Conservation (phyloP, 2,329 filamentous ascomycete genomes). For the Incumbomyces delicatus region DNA sequence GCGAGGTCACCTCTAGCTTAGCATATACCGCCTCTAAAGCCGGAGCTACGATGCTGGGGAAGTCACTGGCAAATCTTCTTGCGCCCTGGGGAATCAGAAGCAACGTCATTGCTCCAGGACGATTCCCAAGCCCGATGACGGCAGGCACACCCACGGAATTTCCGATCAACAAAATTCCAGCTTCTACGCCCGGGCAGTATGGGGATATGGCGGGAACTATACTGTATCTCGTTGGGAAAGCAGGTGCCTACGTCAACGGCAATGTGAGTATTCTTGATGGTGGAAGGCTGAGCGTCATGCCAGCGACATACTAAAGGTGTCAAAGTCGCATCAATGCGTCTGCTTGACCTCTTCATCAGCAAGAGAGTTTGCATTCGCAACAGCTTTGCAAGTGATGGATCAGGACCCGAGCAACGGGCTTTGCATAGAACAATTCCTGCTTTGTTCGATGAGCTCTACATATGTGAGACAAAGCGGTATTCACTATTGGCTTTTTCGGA, state of each 20-base stretch:
- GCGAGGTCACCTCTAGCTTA: conserved; percentile 15
- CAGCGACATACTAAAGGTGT: conserved; percentile 40
- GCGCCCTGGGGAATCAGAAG: conserved; percentile 16
- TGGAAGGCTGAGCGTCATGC: conserved; percentile 47
- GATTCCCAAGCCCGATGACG: conserved; percentile 5
- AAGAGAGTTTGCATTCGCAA: no score
- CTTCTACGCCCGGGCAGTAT: conserved; percentile 40
- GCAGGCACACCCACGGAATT: background rate
- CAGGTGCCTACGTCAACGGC: conserved; percentile 57
- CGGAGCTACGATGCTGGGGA: conserved; percentile 17
- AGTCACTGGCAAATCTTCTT: conserved; percentile 14
- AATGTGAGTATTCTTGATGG: conserved; percentile 53
- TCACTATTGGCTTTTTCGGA: no score
- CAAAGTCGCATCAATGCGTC: background rate
- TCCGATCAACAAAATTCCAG: conserved; percentile 24
- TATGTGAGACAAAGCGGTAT: no score
- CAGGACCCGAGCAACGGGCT: no score
- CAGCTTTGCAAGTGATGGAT: no score
- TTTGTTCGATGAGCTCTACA: no score
- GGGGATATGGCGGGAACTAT: conserved; percentile 56
- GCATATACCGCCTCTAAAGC: conserved; percentile 21
- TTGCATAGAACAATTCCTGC: no score
- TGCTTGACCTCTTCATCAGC: no score
- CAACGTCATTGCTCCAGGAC: conserved; percentile 21
- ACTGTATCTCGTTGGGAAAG: conserved; percentile 53